A percentile compares a stretch with the other conserved stretches of the same genome.
phyloP scores from a whole-genome alignment of 169 alveolate species.

The Prorocentrum cordatum region DNA sequence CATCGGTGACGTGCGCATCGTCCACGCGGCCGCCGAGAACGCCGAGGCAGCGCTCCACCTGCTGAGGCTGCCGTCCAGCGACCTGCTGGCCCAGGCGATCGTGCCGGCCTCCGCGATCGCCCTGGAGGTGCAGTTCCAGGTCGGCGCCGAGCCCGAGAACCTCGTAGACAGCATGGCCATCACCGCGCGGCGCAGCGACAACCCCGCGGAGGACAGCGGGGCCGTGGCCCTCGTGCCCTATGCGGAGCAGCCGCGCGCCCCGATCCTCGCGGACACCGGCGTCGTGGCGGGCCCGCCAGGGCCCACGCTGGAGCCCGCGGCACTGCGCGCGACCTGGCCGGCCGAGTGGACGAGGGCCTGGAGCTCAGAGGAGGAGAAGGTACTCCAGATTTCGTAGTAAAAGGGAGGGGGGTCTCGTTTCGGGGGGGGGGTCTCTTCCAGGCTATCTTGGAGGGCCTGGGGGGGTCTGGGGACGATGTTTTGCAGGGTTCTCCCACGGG shows the following conservation, averaged over 20 bases:
- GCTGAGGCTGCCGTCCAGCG: no score
- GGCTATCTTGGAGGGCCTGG: not conserved
- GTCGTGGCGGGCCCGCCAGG: not conserved
- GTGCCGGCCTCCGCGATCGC: no score
- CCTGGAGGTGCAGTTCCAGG: slow-evolving; percentile 12
- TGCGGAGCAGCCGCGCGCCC: not conserved
- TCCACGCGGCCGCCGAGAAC: no score
- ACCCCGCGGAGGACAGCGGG: not conserved
- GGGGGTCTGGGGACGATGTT: not conserved
- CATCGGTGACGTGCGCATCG: no score
- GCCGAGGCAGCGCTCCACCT: no score
- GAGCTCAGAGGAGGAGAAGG: not conserved
- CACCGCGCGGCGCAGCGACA: not conserved
- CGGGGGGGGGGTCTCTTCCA: not conserved
- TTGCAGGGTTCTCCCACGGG: not conserved
- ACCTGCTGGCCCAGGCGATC: no score
- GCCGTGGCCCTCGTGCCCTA: not conserved
- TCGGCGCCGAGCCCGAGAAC: not conserved
- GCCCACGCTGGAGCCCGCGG: not conserved
- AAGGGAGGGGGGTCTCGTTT: not conserved
- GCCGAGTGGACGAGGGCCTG: not conserved
- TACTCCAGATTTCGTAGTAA: not conserved
- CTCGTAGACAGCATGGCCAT: not conserved
- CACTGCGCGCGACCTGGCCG: slow-evolving; percentile 14
- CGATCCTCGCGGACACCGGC: not conserved